These are phyloP conservation scores for Sphagnum magellanicum DNA, from an alignment of 228 moss, liverwort and hornwort species.

Conservation along the genomic window DNA sequence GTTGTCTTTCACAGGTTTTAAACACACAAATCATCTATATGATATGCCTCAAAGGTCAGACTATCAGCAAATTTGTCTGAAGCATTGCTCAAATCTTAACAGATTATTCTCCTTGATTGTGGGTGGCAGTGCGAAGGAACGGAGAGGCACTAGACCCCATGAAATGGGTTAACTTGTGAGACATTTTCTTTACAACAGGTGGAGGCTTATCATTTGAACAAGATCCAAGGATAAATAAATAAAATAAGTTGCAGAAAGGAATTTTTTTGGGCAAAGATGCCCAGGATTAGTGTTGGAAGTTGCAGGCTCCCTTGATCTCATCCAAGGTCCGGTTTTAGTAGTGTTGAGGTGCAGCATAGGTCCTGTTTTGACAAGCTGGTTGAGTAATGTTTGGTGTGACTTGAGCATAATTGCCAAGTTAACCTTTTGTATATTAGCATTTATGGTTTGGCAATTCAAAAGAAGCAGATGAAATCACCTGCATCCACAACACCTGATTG, in stretches of 20 bases:
- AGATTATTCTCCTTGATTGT: neutral
- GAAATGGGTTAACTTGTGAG: conserved; percentile 72
- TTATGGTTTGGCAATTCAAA: neutral
- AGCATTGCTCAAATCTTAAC: neutral
- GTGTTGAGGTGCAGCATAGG: neutral
- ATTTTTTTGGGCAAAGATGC: neutral
- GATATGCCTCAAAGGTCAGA: neutral
- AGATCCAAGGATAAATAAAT: neutral
- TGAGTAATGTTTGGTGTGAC: neutral
- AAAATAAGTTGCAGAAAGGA: neutral
- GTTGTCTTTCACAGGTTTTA: neutral
- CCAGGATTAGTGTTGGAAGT: neutral
- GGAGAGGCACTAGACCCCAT: conserved; percentile 83
- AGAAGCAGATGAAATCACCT: neutral
- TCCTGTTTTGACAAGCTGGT: neutral
- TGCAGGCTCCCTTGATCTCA: neutral
- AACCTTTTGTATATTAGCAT: neutral
- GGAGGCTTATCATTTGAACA: too few species aligned
- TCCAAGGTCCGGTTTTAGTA: neutral
- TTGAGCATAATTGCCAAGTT: neutral
- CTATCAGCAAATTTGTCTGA: neutral
- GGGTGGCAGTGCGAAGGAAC: conserved; percentile 73
- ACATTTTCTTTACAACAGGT: neutral
- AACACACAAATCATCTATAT: neutral
- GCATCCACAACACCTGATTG: too few species aligned